A percentile compares a stretch with the other conserved stretches of the same genome.
phyloP scores from a whole-genome alignment of 164 flowering plant species.

The Umbellularia californica region DNA sequence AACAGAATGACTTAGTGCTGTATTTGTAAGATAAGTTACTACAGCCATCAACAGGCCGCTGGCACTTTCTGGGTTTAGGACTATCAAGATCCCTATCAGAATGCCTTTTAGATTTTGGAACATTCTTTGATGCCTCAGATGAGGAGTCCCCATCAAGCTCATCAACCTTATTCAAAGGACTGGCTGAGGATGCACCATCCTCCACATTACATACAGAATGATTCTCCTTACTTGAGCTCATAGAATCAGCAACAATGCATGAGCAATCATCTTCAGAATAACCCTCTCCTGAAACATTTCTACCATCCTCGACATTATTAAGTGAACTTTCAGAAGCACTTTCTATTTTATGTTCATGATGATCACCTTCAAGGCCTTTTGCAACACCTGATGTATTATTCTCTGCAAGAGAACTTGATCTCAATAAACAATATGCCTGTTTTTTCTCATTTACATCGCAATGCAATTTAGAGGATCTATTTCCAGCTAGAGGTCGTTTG shows the following conservation, averaged over 20 bases:
- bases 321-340: slow-evolving; percentile 18
- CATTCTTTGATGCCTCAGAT: slow-evolving; percentile 16
- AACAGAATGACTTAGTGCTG: slow-evolving; percentile 60
- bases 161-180: slow-evolving; percentile 15
- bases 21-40: slow-evolving; percentile 54
- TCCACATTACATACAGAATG: slow-evolving; percentile 19
- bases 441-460: slow-evolving; percentile 6
- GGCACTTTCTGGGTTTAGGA: slow-evolving; percentile 79
- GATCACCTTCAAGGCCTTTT: slow-evolving; percentile 22
- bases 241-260: slow-evolving; percentile 21
- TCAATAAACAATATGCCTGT: neutral
- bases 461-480: slow-evolving; percentile 21
- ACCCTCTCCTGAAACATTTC: slow-evolving; percentile 13
- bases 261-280: slow-evolving; percentile 25
- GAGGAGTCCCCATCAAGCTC: slow-evolving; percentile 32
- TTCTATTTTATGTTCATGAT: slow-evolving; percentile 22
- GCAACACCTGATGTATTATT: slow-evolving; percentile 23
- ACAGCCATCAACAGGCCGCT: slow-evolving; percentile 36
- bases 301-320: slow-evolving; percentile 23
- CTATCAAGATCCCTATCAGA: slow-evolving; percentile 65
- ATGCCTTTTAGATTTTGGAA: slow-evolving; percentile 61
- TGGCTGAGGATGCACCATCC: slow-evolving; percentile 18
- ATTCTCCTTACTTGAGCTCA: slow-evolving; percentile 16
- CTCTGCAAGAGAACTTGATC: slow-evolving; percentile 22
- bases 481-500: slow-evolving; percentile 14